Evolutionary conservation across 768 basidiomycete genomes (phyloP), one percentile per base, ranked within the genome.

Genomic region (Trametopsis cervina): DNA sequence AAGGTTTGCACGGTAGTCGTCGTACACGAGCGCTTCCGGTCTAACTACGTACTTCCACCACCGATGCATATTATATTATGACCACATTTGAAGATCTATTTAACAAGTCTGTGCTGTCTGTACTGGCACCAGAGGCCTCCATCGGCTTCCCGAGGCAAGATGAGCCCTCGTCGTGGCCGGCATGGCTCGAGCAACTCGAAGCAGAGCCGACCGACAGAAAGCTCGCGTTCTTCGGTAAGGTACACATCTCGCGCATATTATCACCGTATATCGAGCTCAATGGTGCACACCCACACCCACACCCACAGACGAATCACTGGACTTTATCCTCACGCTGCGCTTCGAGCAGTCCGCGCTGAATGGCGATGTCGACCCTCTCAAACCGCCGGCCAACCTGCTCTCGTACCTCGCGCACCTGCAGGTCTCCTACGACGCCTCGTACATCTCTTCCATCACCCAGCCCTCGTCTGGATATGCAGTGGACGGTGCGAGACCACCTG

Each of bases 351-450:
- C 54, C 11, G 26, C 44, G 33, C 27, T 50, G 9, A 51, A 54
- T 3, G 66, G 70, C 42, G 66, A 71, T 3, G 56, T 59, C 3
- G 58, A 68, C 33, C 73, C 75, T 4, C 38, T 52, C 61, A 46
- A 54, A 17, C 66, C 68, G 11, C 69, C 73, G 1, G 40, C 59
- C 2, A 29, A 57, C 20, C 66, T 89, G 23, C 68, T 86, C 5
- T 64, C 76, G 4, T 80, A 87, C 57, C 69, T 90, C 36, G 65
- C 78, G 2, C 83, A 84, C 62, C 64, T 85, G 5, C 85, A 93
- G 65, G 70, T 91, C 13, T 80, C 89, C 5, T 73, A 91, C 40
- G 89, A 91, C 47, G 87, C 89, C 1, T 81, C 80, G 2, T 94
- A 91, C 59, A 85, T 88, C 41, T 77, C 85, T 1, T 69, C 75